These are phyloP conservation scores for Globisporangium irregulare DNA, from an alignment of 352 stramenopile species.

Conservation along the genomic window DNA sequence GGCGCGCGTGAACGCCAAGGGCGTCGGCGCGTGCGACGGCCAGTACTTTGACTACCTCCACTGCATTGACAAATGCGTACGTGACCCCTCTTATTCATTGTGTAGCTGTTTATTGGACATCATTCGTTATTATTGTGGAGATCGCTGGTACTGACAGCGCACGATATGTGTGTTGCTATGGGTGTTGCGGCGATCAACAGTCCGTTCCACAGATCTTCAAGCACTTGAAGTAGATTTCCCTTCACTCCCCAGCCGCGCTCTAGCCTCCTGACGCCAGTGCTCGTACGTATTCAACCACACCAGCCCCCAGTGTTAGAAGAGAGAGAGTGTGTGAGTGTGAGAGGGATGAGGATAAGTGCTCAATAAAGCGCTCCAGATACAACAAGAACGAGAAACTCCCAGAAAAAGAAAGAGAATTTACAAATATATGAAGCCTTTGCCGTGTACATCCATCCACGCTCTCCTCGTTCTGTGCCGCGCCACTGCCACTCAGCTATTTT, in stretches of 20 bases:
- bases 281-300: not conserved
- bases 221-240: slow-evolving; percentile 85
- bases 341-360: slow-evolving; percentile 8
- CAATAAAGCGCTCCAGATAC: slow-evolving; percentile 11
- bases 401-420: slow-evolving; percentile 2
- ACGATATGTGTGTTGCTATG: slow-evolving; percentile 10
- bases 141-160: not conserved
- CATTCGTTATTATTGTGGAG: not conserved
- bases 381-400: slow-evolving; percentile 7
- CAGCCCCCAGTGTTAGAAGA: slow-evolving; percentile 9
- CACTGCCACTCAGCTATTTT: no score
- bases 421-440: slow-evolving; percentile 19
- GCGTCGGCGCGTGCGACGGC: slow-evolving; percentile 91
- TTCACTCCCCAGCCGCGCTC: not conserved
- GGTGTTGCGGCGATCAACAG: slow-evolving; percentile 27
- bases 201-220: slow-evolving; percentile 94
- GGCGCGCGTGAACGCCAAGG: slow-evolving; percentile 89
- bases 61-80: slow-evolving; percentile 95
- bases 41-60: slow-evolving; percentile 96
- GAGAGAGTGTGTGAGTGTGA: not conserved
- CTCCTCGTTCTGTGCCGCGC: not conserved
- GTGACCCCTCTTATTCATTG: slow-evolving; percentile 14
- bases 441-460: not conserved
- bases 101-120: not conserved
- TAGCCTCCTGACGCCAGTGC: not conserved